These are phyloP conservation scores for Cyberlindnera sargentensis DNA, from an alignment of 805 yeast species.

Conservation along the genomic window DNA sequence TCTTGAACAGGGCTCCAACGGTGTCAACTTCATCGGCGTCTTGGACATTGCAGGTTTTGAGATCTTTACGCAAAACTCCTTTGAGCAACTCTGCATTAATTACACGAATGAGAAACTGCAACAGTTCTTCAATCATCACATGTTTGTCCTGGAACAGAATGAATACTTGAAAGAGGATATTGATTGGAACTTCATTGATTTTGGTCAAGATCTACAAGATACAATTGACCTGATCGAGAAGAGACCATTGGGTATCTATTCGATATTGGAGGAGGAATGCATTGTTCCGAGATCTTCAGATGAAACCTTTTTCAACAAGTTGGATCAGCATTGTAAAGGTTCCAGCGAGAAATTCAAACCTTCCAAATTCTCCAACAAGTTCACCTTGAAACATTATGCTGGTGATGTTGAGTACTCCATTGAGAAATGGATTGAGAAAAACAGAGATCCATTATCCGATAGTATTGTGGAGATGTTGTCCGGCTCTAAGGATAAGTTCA, in stretches of 20 bases:
- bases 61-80: constrained; percentile 88
- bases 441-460: constrained; percentile 87
- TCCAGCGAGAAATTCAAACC: constrained; percentile 56
- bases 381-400: constrained; percentile 87
- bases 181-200: constrained; percentile 94
- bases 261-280: constrained; percentile 90
- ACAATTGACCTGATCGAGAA: constrained; percentile 90
- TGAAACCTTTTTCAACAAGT: constrained; percentile 70
- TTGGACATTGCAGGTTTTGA: constrained; percentile 98
- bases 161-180: constrained; percentile 91
- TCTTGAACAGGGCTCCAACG: constrained; percentile 39
- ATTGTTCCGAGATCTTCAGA: constrained; percentile 90
- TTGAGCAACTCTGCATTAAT: constrained; percentile 95
- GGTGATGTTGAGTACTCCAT: constrained; percentile 92
- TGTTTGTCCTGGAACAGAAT: constrained; percentile 94
- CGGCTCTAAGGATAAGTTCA: constrained; percentile 47
- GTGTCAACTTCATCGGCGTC: constrained; percentile 76
- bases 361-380: constrained; percentile 69
- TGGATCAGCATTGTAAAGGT: constrained; percentile 56
- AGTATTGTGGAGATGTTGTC: constrained; percentile 56
- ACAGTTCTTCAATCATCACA: constrained; percentile 97
- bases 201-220: constrained; percentile 90
- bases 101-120: constrained; percentile 96
- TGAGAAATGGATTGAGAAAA: constrained; percentile 90
- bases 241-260: constrained; percentile 70